A percentile compares a stretch with the other conserved stretches of the same genome.
Evolutionary conservation across 805 yeast genomes (phyloP).

Genomic region (Monosporozyma aerobia): DNA sequence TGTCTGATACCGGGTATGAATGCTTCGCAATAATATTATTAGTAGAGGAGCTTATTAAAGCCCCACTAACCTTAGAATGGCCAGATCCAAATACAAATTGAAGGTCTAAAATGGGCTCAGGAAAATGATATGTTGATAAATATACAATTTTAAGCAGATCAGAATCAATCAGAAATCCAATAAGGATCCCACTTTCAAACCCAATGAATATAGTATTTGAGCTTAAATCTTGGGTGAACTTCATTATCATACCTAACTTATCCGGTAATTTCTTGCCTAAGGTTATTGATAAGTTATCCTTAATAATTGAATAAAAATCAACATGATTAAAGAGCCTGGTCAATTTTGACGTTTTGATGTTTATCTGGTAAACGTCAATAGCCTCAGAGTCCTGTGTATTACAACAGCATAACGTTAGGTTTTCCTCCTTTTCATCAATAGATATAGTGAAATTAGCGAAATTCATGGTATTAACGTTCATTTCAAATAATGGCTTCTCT

Average conservation of each 20-base stretch:
- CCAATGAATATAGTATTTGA: slow-evolving; percentile 17
- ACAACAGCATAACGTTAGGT: slow-evolving; percentile 19
- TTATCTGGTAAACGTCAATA: slow-evolving; percentile 20
- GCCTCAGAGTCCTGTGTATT: slow-evolving; percentile 25
- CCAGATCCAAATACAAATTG: background rate
- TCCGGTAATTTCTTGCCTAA: slow-evolving; percentile 4
- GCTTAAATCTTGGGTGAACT: slow-evolving; percentile 6
- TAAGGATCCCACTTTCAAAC: slow-evolving; percentile 23
- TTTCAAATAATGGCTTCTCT: slow-evolving; percentile 11
- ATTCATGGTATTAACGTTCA: slow-evolving; percentile 28
- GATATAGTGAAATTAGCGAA: slow-evolving; percentile 23
- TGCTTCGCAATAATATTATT: background rate
- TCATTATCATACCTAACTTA: slow-evolving; percentile 27
- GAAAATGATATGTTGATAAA: slow-evolving; percentile 20
- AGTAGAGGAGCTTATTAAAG: slow-evolving; percentile 18
- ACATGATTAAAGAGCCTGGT: slow-evolving; percentile 16
- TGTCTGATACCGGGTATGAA: background rate
- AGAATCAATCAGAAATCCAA: slow-evolving; percentile 14
- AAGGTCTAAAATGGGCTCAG: slow-evolving; percentile 23
- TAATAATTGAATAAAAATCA: slow-evolving; percentile 12
- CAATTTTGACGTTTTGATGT: slow-evolving; percentile 12
- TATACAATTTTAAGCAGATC: slow-evolving; percentile 13
- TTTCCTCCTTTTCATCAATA: background rate
- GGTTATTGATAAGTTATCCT: background rate
- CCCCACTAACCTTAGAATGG: background rate